Percentiles rank a stretch among this genome's conserved stretches.
These are phyloP conservation scores for Talaromyces sp. DNA, from an alignment of 2,329 filamentous ascomycete genomes.

Conservation along the genomic window DNA sequence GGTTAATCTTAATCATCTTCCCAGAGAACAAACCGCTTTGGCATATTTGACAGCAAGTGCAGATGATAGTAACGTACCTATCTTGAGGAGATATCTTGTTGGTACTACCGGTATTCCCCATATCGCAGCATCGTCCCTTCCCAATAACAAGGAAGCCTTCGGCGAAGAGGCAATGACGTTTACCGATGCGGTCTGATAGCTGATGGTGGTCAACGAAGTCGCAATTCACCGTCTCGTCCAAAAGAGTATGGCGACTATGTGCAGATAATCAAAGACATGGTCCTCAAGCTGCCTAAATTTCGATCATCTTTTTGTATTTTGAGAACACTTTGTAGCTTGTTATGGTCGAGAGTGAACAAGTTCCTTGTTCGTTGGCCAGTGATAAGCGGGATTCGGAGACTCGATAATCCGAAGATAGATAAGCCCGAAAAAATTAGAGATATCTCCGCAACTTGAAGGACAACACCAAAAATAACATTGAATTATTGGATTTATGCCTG, in stretches of 20 bases:
- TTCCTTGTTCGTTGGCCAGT: conserved; percentile 4
- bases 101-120: conserved; percentile 64
- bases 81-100: conserved; percentile 76
- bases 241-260: not conserved
- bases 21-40: not conserved
- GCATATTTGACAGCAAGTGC: not conserved
- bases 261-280: not conserved
- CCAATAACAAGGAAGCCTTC: conserved; percentile 4
- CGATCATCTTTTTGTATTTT: not conserved
- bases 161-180: conserved; percentile 4
- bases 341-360: not conserved
- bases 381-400: conserved; percentile 6
- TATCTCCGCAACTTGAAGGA: not conserved
- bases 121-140: conserved; percentile 32
- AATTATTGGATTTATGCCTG: not conserved
- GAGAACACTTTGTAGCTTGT: not conserved
- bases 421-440: conserved; percentile 1
- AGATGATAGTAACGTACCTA: conserved; percentile 57
- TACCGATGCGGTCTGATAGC: not conserved
- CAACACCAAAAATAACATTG: not conserved
- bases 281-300: not conserved
- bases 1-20: not conserved
- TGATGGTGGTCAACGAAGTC: not conserved
- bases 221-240: not conserved
- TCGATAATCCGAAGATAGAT: conserved; percentile 9